Evolutionary conservation across 164 flowering plant species (phyloP).

Genomic region (Chloranthus sessilifolius): DNA sequence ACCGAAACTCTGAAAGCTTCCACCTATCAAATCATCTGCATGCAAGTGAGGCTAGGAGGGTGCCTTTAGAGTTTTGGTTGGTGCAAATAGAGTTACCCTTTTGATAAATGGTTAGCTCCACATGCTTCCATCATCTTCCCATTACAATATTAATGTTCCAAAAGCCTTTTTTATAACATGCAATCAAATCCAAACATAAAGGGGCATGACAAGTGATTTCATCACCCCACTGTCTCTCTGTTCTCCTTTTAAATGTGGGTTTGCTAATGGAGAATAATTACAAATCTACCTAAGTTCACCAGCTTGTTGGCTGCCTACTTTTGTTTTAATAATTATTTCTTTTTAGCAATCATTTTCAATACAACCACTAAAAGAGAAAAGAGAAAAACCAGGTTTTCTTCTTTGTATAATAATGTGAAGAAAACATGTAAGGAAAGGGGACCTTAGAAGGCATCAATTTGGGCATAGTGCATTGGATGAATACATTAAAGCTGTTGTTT

Average conservation of each 20-base stretch:
- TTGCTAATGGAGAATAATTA: conserved; percentile 9
- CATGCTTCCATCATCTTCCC: conserved; percentile 29
- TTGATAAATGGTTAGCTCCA: conserved; percentile 29
- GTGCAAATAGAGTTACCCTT: too few species aligned
- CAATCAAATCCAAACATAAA: conserved; percentile 23
- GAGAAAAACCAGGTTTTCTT: background rate
- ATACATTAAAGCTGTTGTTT: background rate
- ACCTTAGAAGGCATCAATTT: background rate
- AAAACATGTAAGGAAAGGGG: background rate
- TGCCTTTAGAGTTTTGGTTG: too few species aligned
- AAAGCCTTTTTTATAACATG: conserved; percentile 11
- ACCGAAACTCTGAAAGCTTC: too few species aligned
- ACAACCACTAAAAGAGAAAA: background rate
- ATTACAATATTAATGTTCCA: conserved; percentile 7
- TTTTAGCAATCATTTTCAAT: background rate
- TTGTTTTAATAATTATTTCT: background rate
- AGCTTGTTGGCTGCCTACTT: conserved; percentile 6
- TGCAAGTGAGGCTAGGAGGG: too few species aligned
- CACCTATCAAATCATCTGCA: too few species aligned
- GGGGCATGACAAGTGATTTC: conserved; percentile 22
- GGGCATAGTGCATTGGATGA: background rate
- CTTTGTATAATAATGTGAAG: background rate
- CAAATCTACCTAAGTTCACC: conserved; percentile 3
- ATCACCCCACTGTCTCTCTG: conserved; percentile 25
- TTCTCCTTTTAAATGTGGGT: conserved; percentile 13